Evolutionary conservation across 164 flowering plant species (phyloP), one percentile per base, ranked within the genome.

Genomic region (Cinnamomum chago): DNA sequence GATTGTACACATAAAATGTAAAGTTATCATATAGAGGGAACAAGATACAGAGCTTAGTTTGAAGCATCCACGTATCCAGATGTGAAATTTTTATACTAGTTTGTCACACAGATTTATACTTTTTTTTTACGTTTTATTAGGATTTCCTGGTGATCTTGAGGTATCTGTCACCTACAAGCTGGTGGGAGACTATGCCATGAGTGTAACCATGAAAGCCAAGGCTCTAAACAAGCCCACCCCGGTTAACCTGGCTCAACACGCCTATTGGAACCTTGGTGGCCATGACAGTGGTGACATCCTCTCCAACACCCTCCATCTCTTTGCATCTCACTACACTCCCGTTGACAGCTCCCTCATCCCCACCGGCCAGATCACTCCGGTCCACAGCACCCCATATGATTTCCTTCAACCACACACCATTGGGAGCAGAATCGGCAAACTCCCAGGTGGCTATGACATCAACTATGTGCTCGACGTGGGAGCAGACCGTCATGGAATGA

Each of bases 181-280:
- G 2, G 3, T 77, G 0, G 74, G 74, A 27, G 67, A 80, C 23
- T 76, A 83, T 65, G 69, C 80, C 33, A 22, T 90, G 73, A 73
- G 72, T 4, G 81, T 92, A 23, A 58, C 1, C 70, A 90, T 92
- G 94, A 79, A 60, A 72, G 94, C 89, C 2, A 80, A 75, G 55
- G 82, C 94, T 3, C 51, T 79, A 17, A 85, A 85, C 84, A 87
- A 88, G 82, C 79, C 92, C 23, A 90, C 97, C 5, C 94, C 93
- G 3, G 84, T 90, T 40, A 92, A 85, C 78, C 85, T 92, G 1
- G 93, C 90, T 18, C 88, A 86, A 14, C 97, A 92, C 78, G 75
- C 86, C 18, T 92, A 88, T 78, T 90, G 94, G 94, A 92, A 92
- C 82, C 88, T 92, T 0, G 94, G 85, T 0, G 91, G 91, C 28